phyloP scores from a whole-genome alignment of 179 eudicot species.

The Spergularia azorica region DNA sequence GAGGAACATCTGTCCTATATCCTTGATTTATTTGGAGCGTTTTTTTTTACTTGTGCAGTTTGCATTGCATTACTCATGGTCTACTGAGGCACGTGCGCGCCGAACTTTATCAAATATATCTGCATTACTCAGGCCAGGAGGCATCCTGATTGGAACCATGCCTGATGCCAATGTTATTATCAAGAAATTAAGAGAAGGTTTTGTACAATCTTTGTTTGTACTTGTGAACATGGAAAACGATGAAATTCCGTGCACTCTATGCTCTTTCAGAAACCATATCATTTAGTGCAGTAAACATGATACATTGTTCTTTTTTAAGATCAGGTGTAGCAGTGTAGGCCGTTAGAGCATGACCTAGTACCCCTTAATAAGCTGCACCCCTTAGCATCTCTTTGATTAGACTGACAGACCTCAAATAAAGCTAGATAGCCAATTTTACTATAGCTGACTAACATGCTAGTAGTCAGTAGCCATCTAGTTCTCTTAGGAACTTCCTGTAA shows the following conservation, averaged over 20 bases:
- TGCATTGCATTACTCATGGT: conserved; percentile 99
- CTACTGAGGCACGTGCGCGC: conserved; percentile 98
- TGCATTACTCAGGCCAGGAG: conserved; percentile 94
- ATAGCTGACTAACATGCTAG: too few relatives aligned
- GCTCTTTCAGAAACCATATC: background rate
- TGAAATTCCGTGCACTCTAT: background rate
- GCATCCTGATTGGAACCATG: conserved; percentile 95
- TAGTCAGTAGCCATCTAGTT: too few relatives aligned
- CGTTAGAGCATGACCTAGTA: background rate
- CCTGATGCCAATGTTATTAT: conserved; percentile 97
- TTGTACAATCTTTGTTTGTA: conserved; percentile 13
- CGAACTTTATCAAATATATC: conserved; percentile 95
- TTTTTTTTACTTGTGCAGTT: conserved; percentile 51
- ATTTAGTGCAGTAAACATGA: background rate
- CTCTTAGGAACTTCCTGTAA: too few relatives aligned
- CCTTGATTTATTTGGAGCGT: background rate
- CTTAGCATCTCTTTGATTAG: background rate
- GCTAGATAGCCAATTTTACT: too few relatives aligned
- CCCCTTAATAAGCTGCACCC: background rate
- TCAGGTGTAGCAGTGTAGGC: background rate
- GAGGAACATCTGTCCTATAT: background rate
- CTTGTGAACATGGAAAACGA: background rate
- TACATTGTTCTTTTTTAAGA: background rate
- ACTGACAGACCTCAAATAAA: too few relatives aligned
- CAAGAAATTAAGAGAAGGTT: conserved; percentile 92